Percentiles rank a stretch among this genome's conserved stretches.
These are phyloP conservation scores for Austroboletus niveus DNA, from an alignment of 1,284 basidiomycete genomes.

Conservation along the genomic window DNA sequence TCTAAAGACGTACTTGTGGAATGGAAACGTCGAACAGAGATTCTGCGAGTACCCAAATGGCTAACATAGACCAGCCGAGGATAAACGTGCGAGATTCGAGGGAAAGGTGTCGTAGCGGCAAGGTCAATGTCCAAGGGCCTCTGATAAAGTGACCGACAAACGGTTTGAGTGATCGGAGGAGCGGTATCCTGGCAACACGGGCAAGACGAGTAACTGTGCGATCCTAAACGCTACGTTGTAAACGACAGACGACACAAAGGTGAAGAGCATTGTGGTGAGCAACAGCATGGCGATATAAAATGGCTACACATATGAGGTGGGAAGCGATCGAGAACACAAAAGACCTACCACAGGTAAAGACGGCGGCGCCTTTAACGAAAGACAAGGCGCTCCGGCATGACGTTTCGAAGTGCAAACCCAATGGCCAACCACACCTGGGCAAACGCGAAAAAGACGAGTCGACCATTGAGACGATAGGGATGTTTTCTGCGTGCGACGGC, in stretches of 20 bases:
- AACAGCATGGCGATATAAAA: constrained; percentile 24
- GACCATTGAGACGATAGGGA: constrained; percentile 66
- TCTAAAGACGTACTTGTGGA: constrained; percentile 39
- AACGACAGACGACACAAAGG: constrained; percentile 36
- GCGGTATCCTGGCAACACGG: constrained; percentile 50
- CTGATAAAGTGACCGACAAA: constrained; percentile 17
- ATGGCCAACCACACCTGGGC: constrained; percentile 49
- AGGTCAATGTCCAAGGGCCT: too few relatives aligned
- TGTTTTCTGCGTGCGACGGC: constrained; percentile 50
- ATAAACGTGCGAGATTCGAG: constrained; percentile 41
- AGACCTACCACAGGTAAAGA: constrained; percentile 20
- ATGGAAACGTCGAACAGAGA: constrained; percentile 54
- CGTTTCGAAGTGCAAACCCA: constrained; percentile 42
- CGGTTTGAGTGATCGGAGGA: constrained; percentile 53
- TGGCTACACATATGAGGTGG: background rate
- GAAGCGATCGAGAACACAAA: too few relatives aligned
- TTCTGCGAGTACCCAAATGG: constrained; percentile 62
- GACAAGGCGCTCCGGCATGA: constrained; percentile 11
- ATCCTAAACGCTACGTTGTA: constrained; percentile 46
- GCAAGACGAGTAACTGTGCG: constrained; percentile 43
- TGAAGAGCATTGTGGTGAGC: constrained; percentile 41
- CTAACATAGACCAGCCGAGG: constrained; percentile 48
- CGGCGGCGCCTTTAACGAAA: constrained; percentile 35
- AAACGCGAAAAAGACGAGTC: constrained; percentile 44
- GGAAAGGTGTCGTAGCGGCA: too few relatives aligned